Evolutionary conservation across 352 stramenopile genomes (phyloP).

Genomic region (Phytopythium boreale): DNA sequence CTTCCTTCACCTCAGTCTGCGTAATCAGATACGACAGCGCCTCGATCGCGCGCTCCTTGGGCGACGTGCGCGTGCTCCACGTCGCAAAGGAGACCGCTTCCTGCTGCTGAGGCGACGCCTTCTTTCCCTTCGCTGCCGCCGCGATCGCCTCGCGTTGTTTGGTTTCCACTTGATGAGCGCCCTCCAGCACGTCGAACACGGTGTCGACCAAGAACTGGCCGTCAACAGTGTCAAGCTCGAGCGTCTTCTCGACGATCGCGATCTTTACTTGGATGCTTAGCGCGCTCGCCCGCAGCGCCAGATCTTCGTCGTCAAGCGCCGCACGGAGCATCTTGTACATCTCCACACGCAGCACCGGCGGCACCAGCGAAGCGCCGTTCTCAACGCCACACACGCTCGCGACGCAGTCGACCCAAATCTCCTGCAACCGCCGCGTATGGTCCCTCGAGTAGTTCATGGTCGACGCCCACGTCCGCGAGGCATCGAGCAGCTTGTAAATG

Average conservation of each 20-base stretch:
- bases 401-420: slow-evolving; percentile 81
- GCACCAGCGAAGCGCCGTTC: slow-evolving; percentile 61
- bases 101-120: slow-evolving; percentile 20
- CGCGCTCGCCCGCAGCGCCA: slow-evolving; percentile 71
- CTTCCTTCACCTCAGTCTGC: slow-evolving; percentile 76
- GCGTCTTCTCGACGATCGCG: slow-evolving; percentile 74
- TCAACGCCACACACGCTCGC: slow-evolving; percentile 78
- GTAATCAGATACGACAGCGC: slow-evolving; percentile 85
- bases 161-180: slow-evolving; percentile 50
- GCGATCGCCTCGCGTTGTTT: slow-evolving; percentile 14
- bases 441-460: slow-evolving; percentile 33
- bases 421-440: slow-evolving; percentile 54
- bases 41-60: slow-evolving; percentile 79
- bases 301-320: slow-evolving; percentile 63
- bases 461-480: slow-evolving; percentile 37
- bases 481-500: slow-evolving; percentile 57
- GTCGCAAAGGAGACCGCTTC: slow-evolving; percentile 3
- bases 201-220: slow-evolving; percentile 64
- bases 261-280: slow-evolving; percentile 86
- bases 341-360: slow-evolving; percentile 60
- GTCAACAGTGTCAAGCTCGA: slow-evolving; percentile 59
- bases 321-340: slow-evolving; percentile 75
- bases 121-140: slow-evolving; percentile 14
- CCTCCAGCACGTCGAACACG: slow-evolving; percentile 74
- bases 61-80: slow-evolving; percentile 42